Evolutionary conservation across 768 basidiomycete species (phyloP), one percentile per base, ranked within the genome.

Genomic region (Mycena belliarum): DNA sequence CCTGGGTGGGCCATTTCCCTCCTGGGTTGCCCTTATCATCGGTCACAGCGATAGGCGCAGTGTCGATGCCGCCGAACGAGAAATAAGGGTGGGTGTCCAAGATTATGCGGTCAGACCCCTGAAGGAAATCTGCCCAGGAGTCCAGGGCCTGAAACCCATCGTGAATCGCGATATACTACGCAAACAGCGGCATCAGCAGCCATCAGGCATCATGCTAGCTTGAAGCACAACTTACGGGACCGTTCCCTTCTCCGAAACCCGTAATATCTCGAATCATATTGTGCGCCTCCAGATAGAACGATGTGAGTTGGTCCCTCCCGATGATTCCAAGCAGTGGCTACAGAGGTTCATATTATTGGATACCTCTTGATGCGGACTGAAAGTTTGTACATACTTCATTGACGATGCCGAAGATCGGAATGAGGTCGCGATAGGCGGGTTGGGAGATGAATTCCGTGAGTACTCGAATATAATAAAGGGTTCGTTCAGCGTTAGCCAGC

Each of bases 381-480:
- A 7, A 18, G 38, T 9, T 38, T 21, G 21, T n/a, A 57, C 29
- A 79, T 11, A 86, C 77, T 70, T 90, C 88, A 61, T 89, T 89
- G 12, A 88, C 66, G 48, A 89, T 82, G 21, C 84, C 83, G 63
- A 86, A 85, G 52, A 83, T 69, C 14, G 79, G 79, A 35, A 88
- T 74, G 11, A 92, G 76, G 50, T 82, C 72, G 52, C 72, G 71
- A 73, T 88, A 88, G 62, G 83, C 77, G 63, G 87, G 83, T 69
- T 93, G 89, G 4, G 83, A 82, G 69, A 95, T 86, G 76, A 95
- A 96, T 73, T 91, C 87, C 45, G 83, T 80, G 61, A 91, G 72
- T 33, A 87, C 78, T 24, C 93, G 82, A 59, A 95, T 85, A 64
- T 89, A 87, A 69, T 89, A 82, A 35, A 94, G 75, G 16, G 88